A percentile compares a stretch with the other conserved stretches of the same genome.
Evolutionary conservation across 768 basidiomycete species (phyloP).

Genomic region (Collybiopsis confluens): DNA sequence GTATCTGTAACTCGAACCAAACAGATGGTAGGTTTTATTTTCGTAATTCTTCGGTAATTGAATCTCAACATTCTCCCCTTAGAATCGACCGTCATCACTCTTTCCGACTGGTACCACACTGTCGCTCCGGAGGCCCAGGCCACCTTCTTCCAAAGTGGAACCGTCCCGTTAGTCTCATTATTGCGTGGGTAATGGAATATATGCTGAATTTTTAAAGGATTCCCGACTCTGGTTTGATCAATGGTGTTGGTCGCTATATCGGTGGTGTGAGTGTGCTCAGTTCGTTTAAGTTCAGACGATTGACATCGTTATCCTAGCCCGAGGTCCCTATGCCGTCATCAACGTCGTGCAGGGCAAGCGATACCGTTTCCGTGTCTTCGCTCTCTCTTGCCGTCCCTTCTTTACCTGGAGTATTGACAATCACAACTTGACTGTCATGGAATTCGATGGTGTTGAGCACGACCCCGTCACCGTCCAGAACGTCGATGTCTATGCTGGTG

Average conservation of each 20-base stretch:
- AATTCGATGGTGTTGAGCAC: slow-evolving; percentile 20
- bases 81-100: slow-evolving; percentile 31
- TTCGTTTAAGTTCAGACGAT: no score
- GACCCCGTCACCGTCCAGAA: slow-evolving; percentile 20
- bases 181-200: neutral
- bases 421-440: slow-evolving; percentile 24
- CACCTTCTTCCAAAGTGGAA: slow-evolving; percentile 2
- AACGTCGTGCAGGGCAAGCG: slow-evolving; percentile 14
- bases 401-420: slow-evolving; percentile 26
- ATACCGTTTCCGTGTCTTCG: slow-evolving; percentile 28
- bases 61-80: neutral
- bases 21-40: slow-evolving; percentile 20
- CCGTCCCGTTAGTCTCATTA: slow-evolving; percentile 6
- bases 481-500: slow-evolving; percentile 14
- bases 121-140: slow-evolving; percentile 4
- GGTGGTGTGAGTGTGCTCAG: neutral
- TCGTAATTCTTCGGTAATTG: neutral
- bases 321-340: slow-evolving; percentile 19
- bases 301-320: no score
- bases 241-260: slow-evolving; percentile 20
- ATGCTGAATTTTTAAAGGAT: neutral
- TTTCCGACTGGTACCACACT: slow-evolving; percentile 32
- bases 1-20: no score
- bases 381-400: slow-evolving; percentile 22
- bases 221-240: slow-evolving; percentile 24